Base-by-base conservation (phyloP, 345 rosid genomes). In the Schrenkiella parvula region DNA sequence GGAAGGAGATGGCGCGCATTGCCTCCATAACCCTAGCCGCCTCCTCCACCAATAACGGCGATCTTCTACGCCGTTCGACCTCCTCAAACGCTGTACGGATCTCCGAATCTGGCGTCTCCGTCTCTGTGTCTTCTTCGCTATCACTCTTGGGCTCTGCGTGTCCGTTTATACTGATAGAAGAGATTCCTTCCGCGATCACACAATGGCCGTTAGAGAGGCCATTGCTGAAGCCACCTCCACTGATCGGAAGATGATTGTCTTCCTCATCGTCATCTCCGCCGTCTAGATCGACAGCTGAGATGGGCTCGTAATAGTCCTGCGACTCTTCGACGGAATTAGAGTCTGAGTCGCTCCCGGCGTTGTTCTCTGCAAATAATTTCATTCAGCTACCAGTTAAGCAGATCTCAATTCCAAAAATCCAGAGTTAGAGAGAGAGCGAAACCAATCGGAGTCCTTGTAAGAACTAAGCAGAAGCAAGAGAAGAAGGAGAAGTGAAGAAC, bases 271-370 rank as follows among this genome's bases (percentile, higher is more conserved):
- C 76, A 43, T 70, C 78, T 25, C 54, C 57, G 21, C 53, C 81
- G 11, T 79, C 88, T 31, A 72, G 77, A 34, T 76, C 92, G 8
- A 62, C 66, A 78, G 84, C 82, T 54, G 96, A 86, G 85, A 91
- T 91, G 0, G 93, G 97, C 82, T 89, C 96, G 84, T 91, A 93
- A 79, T 89, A 84, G 39, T 86, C 87, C 4, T 83, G 81, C 1
- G 75, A 4, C 3, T 80, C 43, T 1, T 72, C 89, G 12, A 82
- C 91, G 19, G 64, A 51, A 71, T 80, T 81, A 11, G 91, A 31
- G 67, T 92, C 96, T 11, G 91, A 78, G 64, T 93, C 97, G 82
- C 89, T 88, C 35, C 79, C 93, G 15, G 41, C 66, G 54, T 79
- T 74, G 69, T 77, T 82, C 18, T 81, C 96, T 86, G 86, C 81